Percentiles rank a stretch among this genome's conserved stretches.
Conservation (phyloP, 495 filamentous ascomycete species). For the Penicilliopsis zonata region DNA sequence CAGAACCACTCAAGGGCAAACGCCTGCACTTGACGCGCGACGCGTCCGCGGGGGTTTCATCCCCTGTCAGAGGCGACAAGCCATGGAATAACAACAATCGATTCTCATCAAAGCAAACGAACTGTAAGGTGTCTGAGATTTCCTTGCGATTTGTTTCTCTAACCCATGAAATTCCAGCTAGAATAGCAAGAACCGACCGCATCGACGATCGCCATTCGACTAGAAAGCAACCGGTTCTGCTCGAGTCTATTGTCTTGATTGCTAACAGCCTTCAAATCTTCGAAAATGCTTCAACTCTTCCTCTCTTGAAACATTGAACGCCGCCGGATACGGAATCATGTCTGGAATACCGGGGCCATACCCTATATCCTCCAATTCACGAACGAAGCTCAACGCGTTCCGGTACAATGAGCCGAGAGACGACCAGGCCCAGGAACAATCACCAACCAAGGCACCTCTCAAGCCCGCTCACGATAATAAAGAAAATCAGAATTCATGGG, state of each 20-base stretch:
- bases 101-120: neutral
- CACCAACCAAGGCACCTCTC: slow-evolving; percentile 11
- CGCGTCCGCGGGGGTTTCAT: neutral
- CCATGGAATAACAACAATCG: neutral
- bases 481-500: slow-evolving; percentile 27
- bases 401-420: slow-evolving; percentile 25
- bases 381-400: slow-evolving; percentile 47
- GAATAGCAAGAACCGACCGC: too few species aligned
- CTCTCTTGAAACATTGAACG: neutral
- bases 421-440: slow-evolving; percentile 17
- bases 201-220: too few species aligned
- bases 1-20: neutral
- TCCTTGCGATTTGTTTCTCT: neutral
- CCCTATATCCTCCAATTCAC: slow-evolving; percentile 40
- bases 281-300: neutral
- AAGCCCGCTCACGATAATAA: slow-evolving; percentile 20
- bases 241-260: neutral
- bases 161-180: neutral
- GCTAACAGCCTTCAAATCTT: neutral
- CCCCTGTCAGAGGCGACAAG: neutral
- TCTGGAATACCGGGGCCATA: slow-evolving; percentile 14
- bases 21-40: neutral
- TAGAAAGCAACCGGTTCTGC: too few species aligned
- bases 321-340: slow-evolving; percentile 4
- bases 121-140: neutral